Conservation (phyloP, 768 basidiomycete species). For the Chalciporus chontae region DNA sequence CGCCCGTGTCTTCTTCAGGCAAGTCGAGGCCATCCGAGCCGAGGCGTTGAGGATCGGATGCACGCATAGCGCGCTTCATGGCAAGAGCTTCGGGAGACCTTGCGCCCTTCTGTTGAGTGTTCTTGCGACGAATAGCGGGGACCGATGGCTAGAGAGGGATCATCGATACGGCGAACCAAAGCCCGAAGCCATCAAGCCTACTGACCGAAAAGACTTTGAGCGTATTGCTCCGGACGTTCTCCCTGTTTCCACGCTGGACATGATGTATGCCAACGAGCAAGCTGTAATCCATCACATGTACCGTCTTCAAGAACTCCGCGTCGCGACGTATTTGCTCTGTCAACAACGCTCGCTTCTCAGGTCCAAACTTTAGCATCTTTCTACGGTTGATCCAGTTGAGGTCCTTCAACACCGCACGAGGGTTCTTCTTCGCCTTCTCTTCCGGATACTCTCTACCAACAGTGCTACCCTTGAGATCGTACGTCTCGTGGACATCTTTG, state of each 20-base stretch:
- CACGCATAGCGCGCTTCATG: constrained; percentile 80
- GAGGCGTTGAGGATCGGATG: constrained; percentile 73
- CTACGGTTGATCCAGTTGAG: constrained; percentile 90
- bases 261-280: constrained; percentile 93
- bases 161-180: constrained; percentile 53
- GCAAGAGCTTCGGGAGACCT: constrained; percentile 73
- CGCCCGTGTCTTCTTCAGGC: constrained; percentile 60
- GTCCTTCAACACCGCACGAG: constrained; percentile 89
- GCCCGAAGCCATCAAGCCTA: constrained; percentile 57
- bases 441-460: constrained; percentile 87
- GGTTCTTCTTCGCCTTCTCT: constrained; percentile 72
- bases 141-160: constrained; percentile 57
- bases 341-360: constrained; percentile 88
- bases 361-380: constrained; percentile 83
- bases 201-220: too few species aligned
- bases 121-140: constrained; percentile 58
- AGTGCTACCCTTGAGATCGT: constrained; percentile 93
- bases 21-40: constrained; percentile 49
- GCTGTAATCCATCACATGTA: constrained; percentile 96
- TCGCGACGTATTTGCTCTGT: constrained; percentile 90
- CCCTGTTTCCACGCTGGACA: constrained; percentile 84
- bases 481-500: constrained; percentile 96
- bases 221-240: constrained; percentile 87
- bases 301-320: constrained; percentile 73
- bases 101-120: constrained; percentile 53